These are phyloP conservation scores for rapeseed (Brassica napus) DNA, from an alignment of 345 rosid species.

Conservation along the genomic window DNA sequence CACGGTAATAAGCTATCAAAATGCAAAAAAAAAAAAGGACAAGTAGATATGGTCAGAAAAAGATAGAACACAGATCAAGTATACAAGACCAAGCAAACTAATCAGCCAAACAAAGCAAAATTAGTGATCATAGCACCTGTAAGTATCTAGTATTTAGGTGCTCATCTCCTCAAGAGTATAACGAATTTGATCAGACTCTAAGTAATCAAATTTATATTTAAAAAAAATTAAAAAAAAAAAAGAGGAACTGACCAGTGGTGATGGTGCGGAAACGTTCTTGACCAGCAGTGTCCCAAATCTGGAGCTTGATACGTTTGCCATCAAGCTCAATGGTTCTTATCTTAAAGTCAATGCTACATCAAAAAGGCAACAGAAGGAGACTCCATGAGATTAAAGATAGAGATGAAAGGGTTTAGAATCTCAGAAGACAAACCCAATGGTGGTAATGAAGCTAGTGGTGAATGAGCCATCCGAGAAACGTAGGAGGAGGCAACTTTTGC, in stretches of 20 bases:
- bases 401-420: no score
- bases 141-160: no score
- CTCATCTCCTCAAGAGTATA: background rate
- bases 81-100: conserved; percentile 4
- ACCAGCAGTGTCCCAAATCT: conserved; percentile 98
- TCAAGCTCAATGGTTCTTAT: conserved; percentile 95
- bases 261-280: conserved; percentile 93
- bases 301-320: conserved; percentile 86
- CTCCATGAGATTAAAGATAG: no score
- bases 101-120: conserved; percentile 1
- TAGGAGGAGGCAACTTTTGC: conserved; percentile 95
- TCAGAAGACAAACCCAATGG: conserved; percentile 66
- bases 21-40: background rate
- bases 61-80: background rate
- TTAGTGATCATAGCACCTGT: background rate
- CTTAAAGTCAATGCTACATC: conserved; percentile 81
- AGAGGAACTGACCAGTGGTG: conserved; percentile 58
- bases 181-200: no score
- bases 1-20: conserved; percentile 78
- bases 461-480: conserved; percentile 97
- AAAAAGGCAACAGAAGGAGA: background rate
- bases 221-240: no score
- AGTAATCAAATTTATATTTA: background rate
- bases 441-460: conserved; percentile 94
- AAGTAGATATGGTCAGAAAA: background rate